Conservation (phyloP, 495 filamentous ascomycete genomes). For the Aspergillus hancockii region DNA sequence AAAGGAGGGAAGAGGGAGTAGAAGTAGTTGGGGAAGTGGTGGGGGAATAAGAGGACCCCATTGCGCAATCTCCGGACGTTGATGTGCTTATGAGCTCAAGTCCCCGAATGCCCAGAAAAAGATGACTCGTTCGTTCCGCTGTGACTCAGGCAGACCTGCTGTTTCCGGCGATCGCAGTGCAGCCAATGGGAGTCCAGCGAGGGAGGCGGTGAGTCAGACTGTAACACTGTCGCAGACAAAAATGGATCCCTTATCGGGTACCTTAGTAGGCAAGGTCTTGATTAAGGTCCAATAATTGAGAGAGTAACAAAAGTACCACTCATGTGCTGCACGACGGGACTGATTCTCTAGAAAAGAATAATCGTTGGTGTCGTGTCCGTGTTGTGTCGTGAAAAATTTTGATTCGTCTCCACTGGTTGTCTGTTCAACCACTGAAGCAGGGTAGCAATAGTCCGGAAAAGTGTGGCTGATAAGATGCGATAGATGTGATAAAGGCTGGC, state of each 20-base stretch:
- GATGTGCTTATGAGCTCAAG: conserved; percentile 33
- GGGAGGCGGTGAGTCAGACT: conserved; percentile 30
- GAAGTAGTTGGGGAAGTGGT: conserved; percentile 23
- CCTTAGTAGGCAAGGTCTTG: not conserved
- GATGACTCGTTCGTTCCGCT: conserved; percentile 31
- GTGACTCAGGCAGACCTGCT: conserved; percentile 35
- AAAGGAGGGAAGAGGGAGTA: conserved; percentile 10
- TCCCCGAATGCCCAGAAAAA: conserved; percentile 7
- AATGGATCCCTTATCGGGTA: conserved; percentile 4
- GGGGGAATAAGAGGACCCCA: conserved; percentile 24
- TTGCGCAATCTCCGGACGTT: conserved; percentile 23
- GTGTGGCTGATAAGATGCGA: conserved; percentile 2
- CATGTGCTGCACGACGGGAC: not conserved
- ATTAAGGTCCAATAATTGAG: not conserved
- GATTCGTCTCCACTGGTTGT: conserved; percentile 6
- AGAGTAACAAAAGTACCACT: conserved; percentile 1
- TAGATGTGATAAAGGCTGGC: not conserved
- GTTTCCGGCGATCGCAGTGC: conserved; percentile 20
- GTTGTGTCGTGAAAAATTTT: conserved; percentile 2
- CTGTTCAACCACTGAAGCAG: conserved; percentile 9
- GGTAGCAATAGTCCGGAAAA: not conserved
- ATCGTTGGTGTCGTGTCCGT: not conserved
- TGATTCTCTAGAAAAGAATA: not conserved
- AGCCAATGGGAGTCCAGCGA: conserved; percentile 25
- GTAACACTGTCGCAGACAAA: not conserved